Evolutionary conservation across 192 early-diverging fungal genomes (phyloP), one percentile per base, ranked within the genome.

Genomic region (Podila epicladia): DNA sequence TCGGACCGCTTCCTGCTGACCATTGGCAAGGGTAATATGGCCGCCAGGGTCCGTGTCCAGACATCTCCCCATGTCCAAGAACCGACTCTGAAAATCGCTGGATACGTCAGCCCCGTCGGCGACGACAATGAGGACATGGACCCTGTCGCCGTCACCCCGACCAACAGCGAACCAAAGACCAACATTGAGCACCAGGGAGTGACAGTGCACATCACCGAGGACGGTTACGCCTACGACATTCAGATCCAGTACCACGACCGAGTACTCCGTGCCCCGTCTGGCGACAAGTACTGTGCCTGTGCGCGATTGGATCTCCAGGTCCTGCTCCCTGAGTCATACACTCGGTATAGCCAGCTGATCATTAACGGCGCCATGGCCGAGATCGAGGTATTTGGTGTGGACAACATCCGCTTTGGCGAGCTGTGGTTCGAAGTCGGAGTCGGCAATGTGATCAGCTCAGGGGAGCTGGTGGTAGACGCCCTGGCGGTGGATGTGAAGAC

Each of bases 231-330:
- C 8, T 59, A 67, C 9, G 70, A 79, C 5, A 65, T 35, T 6
- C 58, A 37, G 9, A 32, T 79, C 20, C 68, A 70, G 76, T 72
- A 55, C 45, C 57, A 79, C 17, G 66, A 67, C n/a, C 70, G 61
- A 3, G 50, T 35, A 6, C 20, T 48, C 6, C 19, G 31, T 63
- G 5, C 33, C 59, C 19, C 51, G 58, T 0, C 26, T 9, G 24
- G 31, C 0, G 13, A 68, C 0, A 22, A 20, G 9, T 68, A 72
- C 55, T 20, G 32, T 22, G 70, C 76, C 41, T 79, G 76, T 22
- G 76, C 76, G 4, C 17, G 11, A 1, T 50, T 79, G 7, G 31
- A 50, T 1, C 15, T 79, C 24, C 51, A 55, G 0, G 38, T 79
- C 38, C 61, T 68, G 5, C 29, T 79, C 26, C 75, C 75, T 2